These are phyloP conservation scores for Brassica incana DNA, from an alignment of 345 rosid species.

Conservation along the genomic window DNA sequence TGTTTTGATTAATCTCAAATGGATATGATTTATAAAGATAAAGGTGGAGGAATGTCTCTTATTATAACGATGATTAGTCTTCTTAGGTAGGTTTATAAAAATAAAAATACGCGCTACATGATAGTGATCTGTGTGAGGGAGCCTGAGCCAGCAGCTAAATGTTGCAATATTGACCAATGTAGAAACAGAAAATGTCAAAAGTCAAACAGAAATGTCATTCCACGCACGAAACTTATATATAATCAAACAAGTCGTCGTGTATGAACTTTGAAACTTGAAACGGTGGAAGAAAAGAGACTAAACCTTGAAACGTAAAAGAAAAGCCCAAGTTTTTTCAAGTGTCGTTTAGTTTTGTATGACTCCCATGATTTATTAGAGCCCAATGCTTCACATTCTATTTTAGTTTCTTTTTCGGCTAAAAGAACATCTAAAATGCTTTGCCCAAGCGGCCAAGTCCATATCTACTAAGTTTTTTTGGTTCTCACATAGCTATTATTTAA, in stretches of 20 bases:
- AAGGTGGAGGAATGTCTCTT: not conserved
- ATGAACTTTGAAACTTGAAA: not conserved
- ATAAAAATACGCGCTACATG: not conserved
- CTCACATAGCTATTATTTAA: not conserved
- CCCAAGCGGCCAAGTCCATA: constrained; percentile 10
- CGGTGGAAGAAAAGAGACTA: not conserved
- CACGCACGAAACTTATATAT: not conserved
- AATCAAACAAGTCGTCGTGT: not conserved
- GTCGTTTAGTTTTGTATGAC: not conserved
- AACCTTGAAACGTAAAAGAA: no score
- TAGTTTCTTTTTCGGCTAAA: not conserved
- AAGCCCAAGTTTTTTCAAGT: not conserved
- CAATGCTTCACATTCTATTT: not conserved
- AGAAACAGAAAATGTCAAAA: not conserved
- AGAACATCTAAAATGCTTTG: not conserved
- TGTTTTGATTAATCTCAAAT: not conserved
- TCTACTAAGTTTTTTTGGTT: not conserved
- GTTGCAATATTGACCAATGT: constrained; percentile 6
- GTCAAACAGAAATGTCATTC: not conserved
- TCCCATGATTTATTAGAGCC: constrained; percentile 1
- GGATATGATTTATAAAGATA: not conserved
- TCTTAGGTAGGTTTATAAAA: not conserved
- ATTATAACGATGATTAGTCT: not conserved
- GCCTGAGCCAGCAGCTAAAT: not conserved
- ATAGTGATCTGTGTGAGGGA: not conserved